Percentiles rank a stretch among this genome's conserved stretches.
Conservation (phyloP, 73 alveolate species). For the Halteria grandinella region DNA sequence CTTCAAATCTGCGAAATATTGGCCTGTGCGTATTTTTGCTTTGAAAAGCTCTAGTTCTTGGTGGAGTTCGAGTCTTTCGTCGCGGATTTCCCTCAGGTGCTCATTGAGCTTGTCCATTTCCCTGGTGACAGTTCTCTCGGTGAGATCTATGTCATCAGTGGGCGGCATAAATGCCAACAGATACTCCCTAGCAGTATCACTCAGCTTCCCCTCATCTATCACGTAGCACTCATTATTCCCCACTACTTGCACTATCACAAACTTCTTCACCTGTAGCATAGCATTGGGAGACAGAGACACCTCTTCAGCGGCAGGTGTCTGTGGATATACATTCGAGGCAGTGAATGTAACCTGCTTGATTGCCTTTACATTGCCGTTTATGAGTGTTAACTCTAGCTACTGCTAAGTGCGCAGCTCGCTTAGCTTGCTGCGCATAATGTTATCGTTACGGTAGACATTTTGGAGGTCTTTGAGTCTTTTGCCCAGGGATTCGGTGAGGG, state of each 20-base stretch:
- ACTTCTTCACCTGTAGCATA: no score
- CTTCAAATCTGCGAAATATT: conserved; percentile 5
- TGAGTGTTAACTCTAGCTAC: neutral
- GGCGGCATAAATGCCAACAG: conserved; percentile 17
- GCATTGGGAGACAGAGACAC: no score
- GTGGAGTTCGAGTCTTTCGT: neutral
- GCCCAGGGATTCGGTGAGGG: conserved; percentile 18
- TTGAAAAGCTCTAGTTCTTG: neutral
- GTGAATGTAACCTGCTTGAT: conserved; percentile 18
- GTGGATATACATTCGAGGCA: no score
- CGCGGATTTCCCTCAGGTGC: neutral
- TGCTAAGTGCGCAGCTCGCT: conserved; percentile 29
- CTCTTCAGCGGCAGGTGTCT: no score
- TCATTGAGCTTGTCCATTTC: conserved; percentile 29
- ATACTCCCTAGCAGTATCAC: conserved; percentile 2
- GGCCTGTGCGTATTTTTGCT: neutral
- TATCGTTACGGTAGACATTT: neutral
- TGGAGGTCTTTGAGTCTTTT: conserved; percentile 21
- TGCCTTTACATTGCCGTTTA: conserved; percentile 14
- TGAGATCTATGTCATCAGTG: conserved; percentile 27
- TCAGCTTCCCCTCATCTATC: conserved; percentile 21
- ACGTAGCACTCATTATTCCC: conserved; percentile 39
- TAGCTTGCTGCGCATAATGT: conserved; percentile 8
- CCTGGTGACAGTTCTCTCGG: neutral
- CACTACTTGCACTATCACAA: conserved; percentile 13